Percentiles rank a stretch among this genome's conserved stretches.
These are phyloP conservation scores for Phyllostachys edulis DNA, from an alignment of 176 grass and related monocot species.

Conservation along the genomic window DNA sequence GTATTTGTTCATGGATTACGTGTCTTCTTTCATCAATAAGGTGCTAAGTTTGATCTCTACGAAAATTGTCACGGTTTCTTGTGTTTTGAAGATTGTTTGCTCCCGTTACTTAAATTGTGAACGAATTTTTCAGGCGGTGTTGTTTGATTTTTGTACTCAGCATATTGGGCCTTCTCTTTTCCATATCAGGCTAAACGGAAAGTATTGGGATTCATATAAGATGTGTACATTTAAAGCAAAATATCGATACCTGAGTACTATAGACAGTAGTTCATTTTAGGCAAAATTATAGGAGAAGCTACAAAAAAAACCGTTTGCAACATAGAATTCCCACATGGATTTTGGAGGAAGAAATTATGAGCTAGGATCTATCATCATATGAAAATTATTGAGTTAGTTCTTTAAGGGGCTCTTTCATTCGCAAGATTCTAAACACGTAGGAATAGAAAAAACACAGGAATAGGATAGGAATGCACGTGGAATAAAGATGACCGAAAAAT, in stretches of 20 bases:
- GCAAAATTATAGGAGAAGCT: background rate
- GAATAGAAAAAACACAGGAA: no score
- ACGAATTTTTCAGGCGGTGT: background rate
- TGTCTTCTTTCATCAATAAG: background rate
- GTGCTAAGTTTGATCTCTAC: background rate
- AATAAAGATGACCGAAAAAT: no score
- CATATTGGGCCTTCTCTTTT: background rate
- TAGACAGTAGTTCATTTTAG: background rate
- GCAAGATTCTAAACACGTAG: no score
- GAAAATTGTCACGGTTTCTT: background rate
- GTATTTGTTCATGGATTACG: slow-evolving; percentile 19
- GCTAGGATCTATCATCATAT: no score
- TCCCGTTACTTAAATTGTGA: background rate
- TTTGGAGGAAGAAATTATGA: no score
- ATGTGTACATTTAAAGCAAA: background rate
- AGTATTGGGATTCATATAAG: background rate
- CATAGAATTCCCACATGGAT: background rate
- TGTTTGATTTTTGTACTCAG: background rate
- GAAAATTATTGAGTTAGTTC: no score
- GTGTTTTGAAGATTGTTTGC: background rate
- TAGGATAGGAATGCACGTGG: no score
- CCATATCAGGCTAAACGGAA: background rate
- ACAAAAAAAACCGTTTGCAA: background rate
- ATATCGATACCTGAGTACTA: background rate
- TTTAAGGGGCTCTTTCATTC: no score